These are phyloP conservation scores for Umbilicaria muhlenbergii DNA, from an alignment of 495 filamentous ascomycete genomes.

Conservation along the genomic window DNA sequence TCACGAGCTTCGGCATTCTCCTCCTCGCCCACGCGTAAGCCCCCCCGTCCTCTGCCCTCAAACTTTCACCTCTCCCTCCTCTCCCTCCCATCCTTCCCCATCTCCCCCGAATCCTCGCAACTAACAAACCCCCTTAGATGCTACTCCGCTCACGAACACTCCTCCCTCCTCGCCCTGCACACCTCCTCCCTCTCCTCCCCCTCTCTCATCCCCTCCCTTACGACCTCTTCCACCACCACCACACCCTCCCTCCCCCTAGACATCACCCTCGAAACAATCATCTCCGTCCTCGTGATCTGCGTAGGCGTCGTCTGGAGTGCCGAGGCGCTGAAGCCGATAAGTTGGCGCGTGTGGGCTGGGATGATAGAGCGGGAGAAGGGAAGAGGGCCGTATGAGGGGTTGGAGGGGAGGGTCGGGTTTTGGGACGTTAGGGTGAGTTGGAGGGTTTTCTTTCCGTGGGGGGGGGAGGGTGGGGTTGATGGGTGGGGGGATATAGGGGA, in stretches of 20 bases:
- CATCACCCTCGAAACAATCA: slow-evolving; percentile 46
- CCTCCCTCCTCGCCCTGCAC: slow-evolving; percentile 45
- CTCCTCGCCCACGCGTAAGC: slow-evolving; percentile 61
- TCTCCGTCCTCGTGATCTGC: slow-evolving; percentile 49
- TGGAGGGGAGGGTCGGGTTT: slow-evolving; percentile 52
- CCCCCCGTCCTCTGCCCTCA: neutral
- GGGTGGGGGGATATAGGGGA: neutral
- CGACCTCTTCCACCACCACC: slow-evolving; percentile 14
- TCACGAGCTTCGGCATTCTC: slow-evolving; percentile 48
- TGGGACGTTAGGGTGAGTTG: slow-evolving; percentile 49
- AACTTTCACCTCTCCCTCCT: neutral
- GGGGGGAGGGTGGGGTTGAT: slow-evolving; percentile 24
- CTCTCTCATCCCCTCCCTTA: slow-evolving; percentile 26
- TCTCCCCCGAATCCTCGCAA: neutral
- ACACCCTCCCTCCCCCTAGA: slow-evolving; percentile 47
- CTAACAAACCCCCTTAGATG: slow-evolving; percentile 33
- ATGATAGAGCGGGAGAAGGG: slow-evolving; percentile 53
- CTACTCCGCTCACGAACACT: slow-evolving; percentile 78
- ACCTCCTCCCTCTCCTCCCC: slow-evolving; percentile 32
- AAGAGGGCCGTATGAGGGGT: slow-evolving; percentile 28
- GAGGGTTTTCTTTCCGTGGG: slow-evolving; percentile 24
- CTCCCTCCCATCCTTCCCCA: neutral
- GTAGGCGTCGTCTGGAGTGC: slow-evolving; percentile 55
- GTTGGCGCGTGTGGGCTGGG: slow-evolving; percentile 72
- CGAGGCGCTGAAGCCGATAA: slow-evolving; percentile 56